A percentile compares a stretch with the other conserved stretches of the same genome.
phyloP scores from a whole-genome alignment of 176 grass and related monocot species.

The Phyllostachys edulis region DNA sequence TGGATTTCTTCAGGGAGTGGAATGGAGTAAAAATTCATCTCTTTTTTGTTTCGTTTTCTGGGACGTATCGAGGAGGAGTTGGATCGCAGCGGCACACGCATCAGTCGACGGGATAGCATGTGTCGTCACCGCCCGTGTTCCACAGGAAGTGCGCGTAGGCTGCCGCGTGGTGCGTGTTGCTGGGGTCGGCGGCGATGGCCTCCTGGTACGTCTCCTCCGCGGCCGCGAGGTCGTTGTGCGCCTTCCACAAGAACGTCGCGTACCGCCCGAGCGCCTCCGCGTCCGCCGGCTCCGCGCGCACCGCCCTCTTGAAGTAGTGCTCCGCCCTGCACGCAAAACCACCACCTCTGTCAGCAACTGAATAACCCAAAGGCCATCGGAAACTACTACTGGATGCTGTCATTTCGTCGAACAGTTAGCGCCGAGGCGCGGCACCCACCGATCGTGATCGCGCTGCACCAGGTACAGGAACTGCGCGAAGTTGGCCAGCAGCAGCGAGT shows the following conservation, averaged over 20 bases:
- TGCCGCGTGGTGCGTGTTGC: slow-evolving; percentile 64
- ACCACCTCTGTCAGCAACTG: slow-evolving; percentile 24
- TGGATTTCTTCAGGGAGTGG: background rate
- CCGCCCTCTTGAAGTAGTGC: slow-evolving; percentile 68
- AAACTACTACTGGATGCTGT: background rate
- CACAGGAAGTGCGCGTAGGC: slow-evolving; percentile 92
- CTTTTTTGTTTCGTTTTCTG: background rate
- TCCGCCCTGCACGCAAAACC: slow-evolving; percentile 59
- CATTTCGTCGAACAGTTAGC: slow-evolving; percentile 21
- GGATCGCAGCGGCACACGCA: background rate
- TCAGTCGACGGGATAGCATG: slow-evolving; percentile 72
- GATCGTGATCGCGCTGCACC: slow-evolving; percentile 72
- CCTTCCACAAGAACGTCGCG: slow-evolving; percentile 83
- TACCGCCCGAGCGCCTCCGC: slow-evolving; percentile 73
- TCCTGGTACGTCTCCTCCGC: slow-evolving; percentile 83
- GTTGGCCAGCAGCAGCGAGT: slow-evolving; percentile 71
- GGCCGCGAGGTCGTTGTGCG: slow-evolving; percentile 60
- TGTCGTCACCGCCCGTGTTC: slow-evolving; percentile 97
- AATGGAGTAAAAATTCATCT: slow-evolving; percentile 1
- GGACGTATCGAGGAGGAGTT: slow-evolving; percentile 3
- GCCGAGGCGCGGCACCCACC: slow-evolving; percentile 34
- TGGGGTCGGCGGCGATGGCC: slow-evolving; percentile 64
- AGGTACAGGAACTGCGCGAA: slow-evolving; percentile 81
- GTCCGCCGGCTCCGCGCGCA: slow-evolving; percentile 56
- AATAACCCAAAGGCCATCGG: background rate